Evolutionary conservation across 2,329 filamentous ascomycete species (phyloP), one percentile per base, ranked within the genome.

Genomic region (Neodidymelliopsis sp.): DNA sequence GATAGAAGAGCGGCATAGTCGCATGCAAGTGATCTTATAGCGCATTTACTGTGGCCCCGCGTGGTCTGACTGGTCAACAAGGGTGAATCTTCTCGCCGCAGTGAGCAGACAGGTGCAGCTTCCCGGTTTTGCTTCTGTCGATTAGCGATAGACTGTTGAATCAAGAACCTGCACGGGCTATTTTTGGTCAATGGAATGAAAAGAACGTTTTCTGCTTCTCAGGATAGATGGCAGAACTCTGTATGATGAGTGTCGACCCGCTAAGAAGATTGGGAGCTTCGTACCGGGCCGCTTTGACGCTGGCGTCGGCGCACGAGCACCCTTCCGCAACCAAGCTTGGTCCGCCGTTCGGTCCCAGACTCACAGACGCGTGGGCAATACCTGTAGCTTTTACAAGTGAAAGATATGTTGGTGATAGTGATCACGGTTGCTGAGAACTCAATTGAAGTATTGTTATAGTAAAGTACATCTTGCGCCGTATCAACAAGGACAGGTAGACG

Each of bases 11-110:
- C 49, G 35, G 36, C 22, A 41, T 55, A 59, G 56, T 53, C 45
- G 40, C 47, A 59, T 60, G 57, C 54, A 51, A 53, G 57, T 60
- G 44, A 60, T 62, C 29, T 43, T 43, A 52, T 62, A 56, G 57
- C 51, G 54, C 37, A 36, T 45, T 42, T 36, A 40, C 35, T 18
- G 27, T 35, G 25, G 15, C 33, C 45, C 48, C 50, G 19, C 23
- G 24, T 29, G 19, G 24, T 34, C 28, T 54, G 45, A 56, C 46
- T 60, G 39, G 57, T 37, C 42, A 34, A 29, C 34, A 11, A 18
- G 24, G 27, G 31, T 31, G 18, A 7, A 12, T 25, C 27, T 37
- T 40, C 31, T 47, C 37, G 30, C 37, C 36, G 39, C 19, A 38
- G n/a, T 34, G 34, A 33, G 30, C 30, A 20, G 12, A 29, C 18